Evolutionary conservation across 257 asterid genomes (phyloP).

Genomic region (Salvia splendens): DNA sequence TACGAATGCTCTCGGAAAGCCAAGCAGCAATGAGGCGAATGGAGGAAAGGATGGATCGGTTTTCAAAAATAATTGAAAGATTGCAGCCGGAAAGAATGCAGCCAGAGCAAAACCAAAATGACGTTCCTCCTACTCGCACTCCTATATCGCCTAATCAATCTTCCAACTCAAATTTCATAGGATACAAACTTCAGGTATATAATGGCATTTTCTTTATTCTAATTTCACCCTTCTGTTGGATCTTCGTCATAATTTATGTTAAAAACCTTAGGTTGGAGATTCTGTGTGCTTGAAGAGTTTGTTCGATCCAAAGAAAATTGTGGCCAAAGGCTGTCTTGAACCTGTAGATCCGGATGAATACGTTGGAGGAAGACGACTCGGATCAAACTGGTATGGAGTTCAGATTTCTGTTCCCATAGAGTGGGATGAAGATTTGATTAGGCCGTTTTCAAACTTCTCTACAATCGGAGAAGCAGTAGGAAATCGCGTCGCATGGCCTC

Average conservation of each 20-base stretch:
- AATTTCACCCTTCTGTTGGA: neutral
- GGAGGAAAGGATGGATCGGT: slow-evolving; percentile 14
- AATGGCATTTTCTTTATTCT: neutral
- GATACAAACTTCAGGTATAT: slow-evolving; percentile 15
- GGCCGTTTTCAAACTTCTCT: slow-evolving; percentile 11
- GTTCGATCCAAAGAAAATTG: slow-evolving; percentile 19
- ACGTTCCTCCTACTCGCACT: neutral
- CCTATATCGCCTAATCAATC: slow-evolving; percentile 17
- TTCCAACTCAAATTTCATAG: slow-evolving; percentile 9
- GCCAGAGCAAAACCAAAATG: neutral
- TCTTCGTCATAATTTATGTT: neutral
- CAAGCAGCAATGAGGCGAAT: neutral
- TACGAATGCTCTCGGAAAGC: slow-evolving; percentile 2
- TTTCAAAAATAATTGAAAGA: slow-evolving; percentile 8
- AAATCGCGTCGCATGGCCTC: slow-evolving; percentile 8
- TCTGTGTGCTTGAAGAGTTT: slow-evolving; percentile 14
- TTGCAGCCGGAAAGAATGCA: neutral
- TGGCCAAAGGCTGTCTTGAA: slow-evolving; percentile 26
- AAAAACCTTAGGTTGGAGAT: slow-evolving; percentile 19
- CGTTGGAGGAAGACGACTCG: slow-evolving; percentile 27
- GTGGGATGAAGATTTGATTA: slow-evolving; percentile 13
- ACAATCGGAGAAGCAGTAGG: slow-evolving; percentile 17
- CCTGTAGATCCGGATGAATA: slow-evolving; percentile 17
- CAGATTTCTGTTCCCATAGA: slow-evolving; percentile 14
- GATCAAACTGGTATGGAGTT: slow-evolving; percentile 14